Evolutionary conservation across 495 filamentous ascomycete genomes (phyloP).

Genomic region (Tetracladium marchalianum): DNA sequence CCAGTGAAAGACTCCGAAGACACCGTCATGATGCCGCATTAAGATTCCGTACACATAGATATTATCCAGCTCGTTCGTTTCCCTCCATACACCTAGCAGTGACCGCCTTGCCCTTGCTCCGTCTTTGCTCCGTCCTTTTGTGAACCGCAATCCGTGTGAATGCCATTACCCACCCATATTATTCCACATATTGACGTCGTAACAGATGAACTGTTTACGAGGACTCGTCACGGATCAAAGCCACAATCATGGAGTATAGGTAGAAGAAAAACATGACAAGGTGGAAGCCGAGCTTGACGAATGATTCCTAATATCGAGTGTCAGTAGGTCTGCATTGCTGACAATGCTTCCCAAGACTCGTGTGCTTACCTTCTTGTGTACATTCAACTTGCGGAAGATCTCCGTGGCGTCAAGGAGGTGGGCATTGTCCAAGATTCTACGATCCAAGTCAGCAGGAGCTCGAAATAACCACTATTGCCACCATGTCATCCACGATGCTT

Average conservation of each 20-base stretch:
- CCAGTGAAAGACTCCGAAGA: slow-evolving; percentile 6
- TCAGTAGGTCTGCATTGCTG: not conserved
- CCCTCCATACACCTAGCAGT: not conserved
- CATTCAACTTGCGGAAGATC: slow-evolving; percentile 98
- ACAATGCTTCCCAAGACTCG: not conserved
- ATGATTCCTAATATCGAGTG: slow-evolving; percentile 67
- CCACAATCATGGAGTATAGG: slow-evolving; percentile 99
- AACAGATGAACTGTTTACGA: slow-evolving; percentile 40
- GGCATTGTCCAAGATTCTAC: slow-evolving; percentile 90
- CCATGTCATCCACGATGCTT: not conserved
- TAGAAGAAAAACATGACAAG: slow-evolving; percentile 99
- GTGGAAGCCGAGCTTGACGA: slow-evolving; percentile 98
- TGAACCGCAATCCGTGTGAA: not conserved
- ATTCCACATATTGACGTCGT: slow-evolving; percentile 9
- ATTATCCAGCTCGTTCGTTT: slow-evolving; percentile 12
- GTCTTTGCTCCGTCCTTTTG: too few relatives aligned
- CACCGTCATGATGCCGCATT: slow-evolving; percentile 11
- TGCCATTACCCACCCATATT: slow-evolving; percentile 1
- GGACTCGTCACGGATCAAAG: slow-evolving; percentile 90
- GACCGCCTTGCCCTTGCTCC: not conserved
- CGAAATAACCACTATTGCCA: not conserved
- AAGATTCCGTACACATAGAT: slow-evolving; percentile 4
- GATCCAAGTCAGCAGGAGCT: slow-evolving; percentile 17
- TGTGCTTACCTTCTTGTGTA: slow-evolving; percentile 83
- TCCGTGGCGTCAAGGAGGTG: slow-evolving; percentile 96